Percentiles rank a stretch among this genome's conserved stretches.
Evolutionary conservation across 2,329 filamentous ascomycete genomes (phyloP).

Genomic region (Emmonsia crescens): DNA sequence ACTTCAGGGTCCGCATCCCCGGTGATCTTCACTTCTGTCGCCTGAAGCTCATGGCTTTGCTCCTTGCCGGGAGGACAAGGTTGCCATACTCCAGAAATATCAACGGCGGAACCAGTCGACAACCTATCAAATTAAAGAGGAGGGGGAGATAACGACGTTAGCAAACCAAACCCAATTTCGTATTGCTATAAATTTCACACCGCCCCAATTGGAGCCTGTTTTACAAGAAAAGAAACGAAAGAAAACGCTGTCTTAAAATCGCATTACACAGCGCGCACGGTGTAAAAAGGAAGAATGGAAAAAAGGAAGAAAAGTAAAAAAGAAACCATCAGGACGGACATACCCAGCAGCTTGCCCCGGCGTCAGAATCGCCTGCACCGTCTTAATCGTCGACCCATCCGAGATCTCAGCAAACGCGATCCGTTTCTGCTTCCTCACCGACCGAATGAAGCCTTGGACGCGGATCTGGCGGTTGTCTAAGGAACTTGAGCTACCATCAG

Average conservation of each 20-base stretch:
- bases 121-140: conserved; percentile 46
- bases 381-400: conserved; percentile 71
- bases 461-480: conserved; percentile 37
- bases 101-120: conserved; percentile 69
- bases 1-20: conserved; percentile 73
- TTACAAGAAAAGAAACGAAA: background rate
- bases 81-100: conserved; percentile 66
- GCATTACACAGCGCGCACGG: background rate
- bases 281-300: background rate
- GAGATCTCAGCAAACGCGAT: conserved; percentile 73
- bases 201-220: background rate
- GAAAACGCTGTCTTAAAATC: background rate
- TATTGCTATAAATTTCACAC: background rate
- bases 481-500: conserved; percentile 15
- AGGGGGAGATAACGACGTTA: conserved; percentile 10
- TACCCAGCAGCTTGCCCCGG: conserved; percentile 63
- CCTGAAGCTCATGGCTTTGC: conserved; percentile 73
- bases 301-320: background rate
- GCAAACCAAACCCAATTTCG: background rate
- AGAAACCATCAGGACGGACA: conserved; percentile 22
- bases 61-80: conserved; percentile 53
- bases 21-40: conserved; percentile 55
- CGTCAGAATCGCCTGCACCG: conserved; percentile 70
- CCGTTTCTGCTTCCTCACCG: conserved; percentile 75
- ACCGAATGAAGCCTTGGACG: conserved; percentile 70